Conservation (phyloP, 371 early-diverging fungal genomes). For the Coemansia sp. region DNA sequence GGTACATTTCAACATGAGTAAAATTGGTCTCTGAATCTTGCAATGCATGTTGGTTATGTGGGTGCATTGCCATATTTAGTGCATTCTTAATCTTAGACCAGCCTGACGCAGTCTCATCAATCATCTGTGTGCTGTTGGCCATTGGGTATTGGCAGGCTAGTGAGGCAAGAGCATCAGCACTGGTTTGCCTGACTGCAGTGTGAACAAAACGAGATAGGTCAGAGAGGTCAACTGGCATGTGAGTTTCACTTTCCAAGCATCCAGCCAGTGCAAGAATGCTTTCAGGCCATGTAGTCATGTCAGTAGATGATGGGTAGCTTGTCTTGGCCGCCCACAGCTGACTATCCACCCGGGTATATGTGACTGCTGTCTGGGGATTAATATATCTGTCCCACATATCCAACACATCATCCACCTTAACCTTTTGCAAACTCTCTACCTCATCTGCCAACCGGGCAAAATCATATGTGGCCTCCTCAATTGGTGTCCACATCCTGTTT, state of each 20-base stretch:
- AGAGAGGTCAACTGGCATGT: not conserved
- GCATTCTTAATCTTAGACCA: not conserved
- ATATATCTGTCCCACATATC: conserved; percentile 41
- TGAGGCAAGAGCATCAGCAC: not conserved
- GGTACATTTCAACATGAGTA: not conserved
- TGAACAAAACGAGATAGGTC: not conserved
- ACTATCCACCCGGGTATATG: conserved; percentile 25
- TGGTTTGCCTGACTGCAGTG: not conserved
- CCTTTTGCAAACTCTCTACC: not conserved
- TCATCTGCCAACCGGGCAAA: conserved; percentile 62
- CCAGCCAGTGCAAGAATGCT: conserved; percentile 13
- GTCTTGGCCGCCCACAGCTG: conserved; percentile 22
- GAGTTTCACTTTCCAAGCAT: conserved; percentile 20
- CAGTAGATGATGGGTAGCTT: not conserved
- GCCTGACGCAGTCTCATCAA: not conserved
- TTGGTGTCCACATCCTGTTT: not conserved
- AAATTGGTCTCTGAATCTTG: not conserved
- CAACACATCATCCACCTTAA: conserved; percentile 28
- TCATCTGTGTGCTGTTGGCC: no score
- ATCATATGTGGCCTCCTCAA: conserved; percentile 58
- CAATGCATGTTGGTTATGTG: conserved; percentile 20
- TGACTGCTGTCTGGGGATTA: conserved; percentile 16
- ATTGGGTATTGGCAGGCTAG: no score
- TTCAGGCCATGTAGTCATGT: conserved; percentile 2
- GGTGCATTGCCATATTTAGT: not conserved